phyloP scores from a whole-genome alignment of 805 yeast species.

The Yarrowia sp. region DNA sequence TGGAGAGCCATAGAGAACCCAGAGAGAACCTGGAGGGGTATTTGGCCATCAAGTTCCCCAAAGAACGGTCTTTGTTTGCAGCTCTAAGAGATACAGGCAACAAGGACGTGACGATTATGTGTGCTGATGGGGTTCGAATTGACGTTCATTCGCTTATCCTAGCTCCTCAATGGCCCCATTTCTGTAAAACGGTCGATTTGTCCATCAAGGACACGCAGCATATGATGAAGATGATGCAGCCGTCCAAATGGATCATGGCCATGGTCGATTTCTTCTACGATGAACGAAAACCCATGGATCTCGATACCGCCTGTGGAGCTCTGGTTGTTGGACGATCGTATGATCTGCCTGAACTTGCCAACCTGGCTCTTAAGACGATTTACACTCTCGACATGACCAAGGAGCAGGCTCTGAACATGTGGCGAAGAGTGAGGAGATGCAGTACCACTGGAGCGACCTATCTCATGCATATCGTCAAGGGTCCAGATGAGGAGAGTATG shows the following conservation, averaged over 20 bases:
- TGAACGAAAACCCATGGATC: not conserved
- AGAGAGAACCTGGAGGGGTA: not conserved
- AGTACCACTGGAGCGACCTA: not conserved
- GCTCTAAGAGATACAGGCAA: not conserved
- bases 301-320: not conserved
- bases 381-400: not conserved
- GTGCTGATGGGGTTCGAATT: not conserved
- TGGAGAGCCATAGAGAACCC: not conserved
- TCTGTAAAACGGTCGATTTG: not conserved
- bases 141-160: not conserved
- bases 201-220: not conserved
- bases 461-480: not conserved
- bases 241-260: not conserved
- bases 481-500: not conserved
- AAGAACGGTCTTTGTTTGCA: not conserved
- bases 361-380: not conserved
- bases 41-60: not conserved
- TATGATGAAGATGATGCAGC: not conserved
- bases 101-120: not conserved
- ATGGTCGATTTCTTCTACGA: slow-evolving; percentile 1
- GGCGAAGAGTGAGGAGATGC: not conserved
- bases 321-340: not conserved
- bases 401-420: not conserved
- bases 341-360: not conserved
- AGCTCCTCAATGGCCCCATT: not conserved